Base-by-base conservation (phyloP, 225 moss, liverwort and hornwort genomes). In the Pleurozium schreberi region DNA sequence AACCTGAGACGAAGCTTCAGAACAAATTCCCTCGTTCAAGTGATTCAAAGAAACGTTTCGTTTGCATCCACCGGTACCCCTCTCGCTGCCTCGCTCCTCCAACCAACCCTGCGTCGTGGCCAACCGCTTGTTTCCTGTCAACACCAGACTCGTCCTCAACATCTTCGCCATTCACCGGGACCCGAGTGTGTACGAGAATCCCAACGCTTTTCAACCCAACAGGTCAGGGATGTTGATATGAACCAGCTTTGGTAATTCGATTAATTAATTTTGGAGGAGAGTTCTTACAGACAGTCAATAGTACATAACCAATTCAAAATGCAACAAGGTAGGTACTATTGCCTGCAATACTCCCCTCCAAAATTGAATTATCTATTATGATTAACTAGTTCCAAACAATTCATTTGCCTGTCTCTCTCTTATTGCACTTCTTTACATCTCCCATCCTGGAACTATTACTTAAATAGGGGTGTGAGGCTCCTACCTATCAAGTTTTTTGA, bases 81-180 rank as follows among this genome's bases (percentile, higher is more conserved):
- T 96, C 5, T 90, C 93, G 36, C 84, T 93, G 21, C 97, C 95
- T 21, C 92, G 92, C 38, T 95, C 92, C 85, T 94, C 94, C 62
- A 90, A 85, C 14, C 82, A 90, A 68, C 85, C 91, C 31, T 94
- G 93, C n/a, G 74, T 89, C n/a, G 82, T 94, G 42, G 85, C 78
- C 52, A 92, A 92, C 36, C 91, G 89, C 53, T 80, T 89, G 40
- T 92, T 97, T 85, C 97, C 96, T 38, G 91, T 84, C 36, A 90
- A 95, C 60, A 95, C 95, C 5, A 89, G 94, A 64, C 90, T 97
- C 42, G 90, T 97, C 28, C 94, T 97, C 84, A 92, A 88, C 84
- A 90, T 85, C 68, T 94, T 90, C 75, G 93, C 93, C 34, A 90
- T 93, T 58, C 93, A 93, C 50, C 80, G 92, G 25, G 93, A 93